Percentiles rank a stretch among this genome's conserved stretches.
phyloP scores from a whole-genome alignment of 192 early-diverging fungal species.

The Coemansia sp. region DNA sequence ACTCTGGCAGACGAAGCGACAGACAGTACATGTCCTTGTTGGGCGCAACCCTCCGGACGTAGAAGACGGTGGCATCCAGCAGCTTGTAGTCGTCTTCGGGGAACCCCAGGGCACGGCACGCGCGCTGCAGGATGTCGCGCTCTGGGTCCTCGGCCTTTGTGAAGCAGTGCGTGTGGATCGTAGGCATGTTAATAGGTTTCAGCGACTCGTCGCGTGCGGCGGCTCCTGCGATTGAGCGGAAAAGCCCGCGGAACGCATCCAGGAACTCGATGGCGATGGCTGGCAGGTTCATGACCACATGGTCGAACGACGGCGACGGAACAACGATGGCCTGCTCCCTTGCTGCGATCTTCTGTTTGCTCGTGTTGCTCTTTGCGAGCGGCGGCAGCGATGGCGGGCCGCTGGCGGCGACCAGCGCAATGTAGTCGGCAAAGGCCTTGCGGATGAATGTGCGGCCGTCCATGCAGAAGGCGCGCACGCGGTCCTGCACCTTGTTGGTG shows the following conservation, averaged over 20 bases:
- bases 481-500: constrained; percentile 79
- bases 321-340: constrained; percentile 18
- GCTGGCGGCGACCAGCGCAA: constrained; percentile 42
- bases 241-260: constrained; percentile 86
- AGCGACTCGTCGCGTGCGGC: constrained; percentile 38
- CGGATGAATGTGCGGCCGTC: constrained; percentile 91
- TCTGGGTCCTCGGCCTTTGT: constrained; percentile 73
- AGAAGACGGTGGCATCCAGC: constrained; percentile 60
- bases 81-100: constrained; percentile 42
- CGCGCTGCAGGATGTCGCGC: constrained; percentile 58
- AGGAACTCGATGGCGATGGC: constrained; percentile 96
- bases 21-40: constrained; percentile 99
- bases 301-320: constrained; percentile 69
- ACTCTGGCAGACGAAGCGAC: constrained; percentile 75
- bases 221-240: constrained; percentile 52
- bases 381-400: constrained; percentile 17
- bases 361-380: constrained; percentile 12
- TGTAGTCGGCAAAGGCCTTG: constrained; percentile 63
- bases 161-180: constrained; percentile 96
- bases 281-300: constrained; percentile 99
- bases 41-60: constrained; percentile 94
- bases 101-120: constrained; percentile 55
- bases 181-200: constrained; percentile 61
- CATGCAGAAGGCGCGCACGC: constrained; percentile 77
- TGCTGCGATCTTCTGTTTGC: constrained; percentile 13